A percentile compares a stretch with the other conserved stretches of the same genome.
phyloP scores from a whole-genome alignment of 768 basidiomycete genomes.

The Pleurotus eryngii region DNA sequence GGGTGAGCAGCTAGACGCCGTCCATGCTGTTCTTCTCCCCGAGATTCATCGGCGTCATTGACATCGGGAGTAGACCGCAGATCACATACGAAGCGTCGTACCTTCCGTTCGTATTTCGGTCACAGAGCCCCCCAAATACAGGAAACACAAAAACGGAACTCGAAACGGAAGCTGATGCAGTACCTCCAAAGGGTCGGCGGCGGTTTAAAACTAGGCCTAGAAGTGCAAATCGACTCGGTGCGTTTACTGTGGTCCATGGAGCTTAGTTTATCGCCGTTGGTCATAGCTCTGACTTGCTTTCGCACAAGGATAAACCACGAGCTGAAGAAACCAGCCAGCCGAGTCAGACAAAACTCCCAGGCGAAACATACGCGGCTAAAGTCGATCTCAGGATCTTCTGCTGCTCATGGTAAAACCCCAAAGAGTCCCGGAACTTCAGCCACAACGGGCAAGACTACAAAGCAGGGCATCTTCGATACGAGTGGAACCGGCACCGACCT shows the following conservation, averaged over 20 bases:
- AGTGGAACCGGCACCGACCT: constrained; percentile 49
- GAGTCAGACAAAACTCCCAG: constrained; percentile 1
- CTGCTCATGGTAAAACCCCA: constrained; percentile 11
- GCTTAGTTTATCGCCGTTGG: neutral
- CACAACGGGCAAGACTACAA: constrained; percentile 37
- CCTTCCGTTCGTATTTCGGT: constrained; percentile 60
- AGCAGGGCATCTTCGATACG: constrained; percentile 43
- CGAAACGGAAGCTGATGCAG: constrained; percentile 15
- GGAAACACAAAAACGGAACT: constrained; percentile 19
- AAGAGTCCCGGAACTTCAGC: constrained; percentile 25
- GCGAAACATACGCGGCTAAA: constrained; percentile 1
- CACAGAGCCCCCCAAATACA: constrained; percentile 10
- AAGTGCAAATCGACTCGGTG: constrained; percentile 22
- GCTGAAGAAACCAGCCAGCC: neutral
- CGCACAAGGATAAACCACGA: constrained; percentile 1
- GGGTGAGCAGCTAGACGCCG: constrained; percentile 10
- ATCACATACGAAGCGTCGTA: constrained; percentile 61
- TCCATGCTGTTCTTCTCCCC: constrained; percentile 8
- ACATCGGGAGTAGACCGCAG: constrained; percentile 9
- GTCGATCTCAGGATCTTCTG: constrained; percentile 5
- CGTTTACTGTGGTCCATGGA: neutral
- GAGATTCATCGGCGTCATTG: constrained; percentile 6
- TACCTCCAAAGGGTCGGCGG: constrained; percentile 45
- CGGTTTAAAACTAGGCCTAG: constrained; percentile 51
- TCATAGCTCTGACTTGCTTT: constrained; percentile 9